Evolutionary conservation across 164 flowering plant species (phyloP).

Genomic region (Magnolia kwangsiensis): DNA sequence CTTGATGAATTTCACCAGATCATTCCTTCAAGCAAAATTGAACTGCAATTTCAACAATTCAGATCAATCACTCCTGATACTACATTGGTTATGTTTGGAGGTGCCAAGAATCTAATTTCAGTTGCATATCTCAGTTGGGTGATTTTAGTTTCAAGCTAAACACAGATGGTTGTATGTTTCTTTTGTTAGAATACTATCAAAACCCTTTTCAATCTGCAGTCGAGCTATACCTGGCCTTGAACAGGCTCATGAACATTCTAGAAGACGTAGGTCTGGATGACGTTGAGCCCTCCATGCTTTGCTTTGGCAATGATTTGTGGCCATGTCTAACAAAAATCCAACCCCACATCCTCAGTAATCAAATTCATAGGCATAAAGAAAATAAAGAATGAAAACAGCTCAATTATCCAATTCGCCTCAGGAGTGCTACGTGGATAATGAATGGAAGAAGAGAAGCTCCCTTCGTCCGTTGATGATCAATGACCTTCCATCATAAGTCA

Average conservation of each 20-base stretch:
- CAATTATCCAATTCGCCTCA: constrained; percentile 6
- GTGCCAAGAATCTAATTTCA: not conserved
- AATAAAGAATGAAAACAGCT: not conserved
- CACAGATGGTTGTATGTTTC: not conserved
- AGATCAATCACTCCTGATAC: not conserved
- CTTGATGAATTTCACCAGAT: constrained; percentile 13
- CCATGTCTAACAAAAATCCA: constrained; percentile 14
- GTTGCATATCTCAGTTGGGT: not conserved
- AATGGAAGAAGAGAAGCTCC: constrained; percentile 31
- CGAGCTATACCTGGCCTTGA: constrained; percentile 10
- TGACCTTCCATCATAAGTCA: constrained; percentile 28
- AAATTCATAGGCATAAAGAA: not conserved
- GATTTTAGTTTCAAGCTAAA: not conserved
- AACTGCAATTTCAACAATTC: constrained; percentile 1
- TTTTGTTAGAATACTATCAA: not conserved
- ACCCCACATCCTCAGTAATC: not conserved
- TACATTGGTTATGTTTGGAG: no score
- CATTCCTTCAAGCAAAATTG: constrained; percentile 3
- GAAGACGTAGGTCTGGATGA: constrained; percentile 16
- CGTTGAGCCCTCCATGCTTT: constrained; percentile 17
- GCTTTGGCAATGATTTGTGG: constrained; percentile 13
- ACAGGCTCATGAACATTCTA: constrained; percentile 20
- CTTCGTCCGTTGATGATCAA: constrained; percentile 27
- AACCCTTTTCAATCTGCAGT: not conserved
- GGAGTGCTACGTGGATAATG: constrained; percentile 29